Evolutionary conservation across 306 rosid genomes (phyloP), one percentile per base, ranked within the genome.

Genomic region (Acacia confusa): DNA sequence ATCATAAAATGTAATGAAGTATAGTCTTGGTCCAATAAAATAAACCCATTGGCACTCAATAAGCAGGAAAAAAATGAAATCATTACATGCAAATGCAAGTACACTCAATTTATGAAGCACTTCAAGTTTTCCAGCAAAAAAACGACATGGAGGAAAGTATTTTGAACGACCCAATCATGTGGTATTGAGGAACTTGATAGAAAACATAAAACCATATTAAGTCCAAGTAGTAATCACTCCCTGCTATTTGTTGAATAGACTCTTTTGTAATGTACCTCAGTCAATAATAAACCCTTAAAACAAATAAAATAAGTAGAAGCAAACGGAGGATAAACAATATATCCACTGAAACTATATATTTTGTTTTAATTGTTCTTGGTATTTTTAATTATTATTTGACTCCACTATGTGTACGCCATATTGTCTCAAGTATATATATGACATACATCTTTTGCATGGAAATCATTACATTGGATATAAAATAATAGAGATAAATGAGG

Each of bases 1-100:
- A 14, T 47, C 53, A 47, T 3, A 28, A 79, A 32, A 60, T 25
- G 66, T 25, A 60, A 17, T 4, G 19, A 45, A 9, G 52, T 44
- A 79, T 58, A 58, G 50, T 53, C 38, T 20, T 57, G 13, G 45
- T 58, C 72, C 77, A 76, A 66, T 22, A 57, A 41, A 71, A 60
- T 17, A 72, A 11, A 13, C 30, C 0, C 16, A 60, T 25, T 25
- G 28, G 66, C 28, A 60, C 66, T 60, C 66, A 60, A 25, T 60
- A 9, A 57, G 64, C 64, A n/a, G 28, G 3, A 55, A 55, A 55
- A 13, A 60, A 12, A 3, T 4, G 15, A 58, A 58, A 58, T 24
- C 30, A 24, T 58, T 9, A 58, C 32, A 60, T 60, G 32, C 4
- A 58, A 27, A 61, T 61, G 38, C 34, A 28, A 25, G 6, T 1